Percentiles rank a stretch among this genome's conserved stretches.
Conservation (phyloP, 2,329 filamentous ascomycete species). For the Calonectria pseudoturangicola region DNA sequence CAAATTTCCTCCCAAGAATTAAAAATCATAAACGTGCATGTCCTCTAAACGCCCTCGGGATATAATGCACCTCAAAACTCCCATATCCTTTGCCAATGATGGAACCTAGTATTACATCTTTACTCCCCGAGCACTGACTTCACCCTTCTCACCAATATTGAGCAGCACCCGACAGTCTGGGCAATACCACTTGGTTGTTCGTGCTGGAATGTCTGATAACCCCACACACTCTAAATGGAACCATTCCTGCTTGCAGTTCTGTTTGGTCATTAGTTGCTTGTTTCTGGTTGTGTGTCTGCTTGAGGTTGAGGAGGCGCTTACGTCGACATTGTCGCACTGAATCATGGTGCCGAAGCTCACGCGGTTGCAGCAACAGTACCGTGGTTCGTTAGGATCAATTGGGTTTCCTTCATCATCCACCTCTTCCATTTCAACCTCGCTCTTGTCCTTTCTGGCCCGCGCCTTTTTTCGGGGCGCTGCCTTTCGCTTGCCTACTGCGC, state of each 20-base stretch:
- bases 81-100: slow-evolving; percentile 18
- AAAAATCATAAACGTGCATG: slow-evolving; percentile 16
- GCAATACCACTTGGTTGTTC: slow-evolving; percentile 90
- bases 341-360: slow-evolving; percentile 91
- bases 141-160: slow-evolving; percentile 78
- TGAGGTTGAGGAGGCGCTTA: slow-evolving; percentile 65
- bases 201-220: slow-evolving; percentile 79
- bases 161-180: slow-evolving; percentile 81
- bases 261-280: slow-evolving; percentile 47
- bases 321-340: slow-evolving; percentile 85
- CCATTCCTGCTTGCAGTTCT: slow-evolving; percentile 87
- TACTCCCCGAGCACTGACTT: slow-evolving; percentile 76
- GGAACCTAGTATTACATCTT: slow-evolving; percentile 60
- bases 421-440: slow-evolving; percentile 71
- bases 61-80: slow-evolving; percentile 37
- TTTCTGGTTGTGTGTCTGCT: slow-evolving; percentile 33
- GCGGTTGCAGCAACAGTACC: slow-evolving; percentile 86
- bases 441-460: slow-evolving; percentile 69
- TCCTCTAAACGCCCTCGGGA: slow-evolving; percentile 32
- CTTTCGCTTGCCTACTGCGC: slow-evolving; percentile 83
- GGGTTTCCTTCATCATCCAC: slow-evolving; percentile 80
- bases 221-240: slow-evolving; percentile 88
- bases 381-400: slow-evolving; percentile 84
- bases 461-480: slow-evolving; percentile 81
- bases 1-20: slow-evolving; percentile 7